Evolutionary conservation across 208 protist species (phyloP), one percentile per base, ranked within the genome.

Genomic region (Crithidia bombi): DNA sequence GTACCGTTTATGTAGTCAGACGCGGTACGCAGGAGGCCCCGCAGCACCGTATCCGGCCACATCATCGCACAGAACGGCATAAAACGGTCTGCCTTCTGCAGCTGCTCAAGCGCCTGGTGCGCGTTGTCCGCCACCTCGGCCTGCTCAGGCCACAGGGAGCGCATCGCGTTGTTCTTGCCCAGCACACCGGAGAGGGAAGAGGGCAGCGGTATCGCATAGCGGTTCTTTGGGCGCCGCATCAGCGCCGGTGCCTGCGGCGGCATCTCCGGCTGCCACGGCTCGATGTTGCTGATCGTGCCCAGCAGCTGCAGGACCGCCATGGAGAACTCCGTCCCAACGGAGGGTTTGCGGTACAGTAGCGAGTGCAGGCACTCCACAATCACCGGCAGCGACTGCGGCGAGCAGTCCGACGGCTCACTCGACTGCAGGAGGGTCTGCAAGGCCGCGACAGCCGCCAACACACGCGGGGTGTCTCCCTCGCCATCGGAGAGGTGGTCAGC

Each of bases 221-320:
- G 73, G 55, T 83, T 74, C 44, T 65, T 55, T 26, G 81, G 82
- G 5, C 75, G 69, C n/a, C 78, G 75, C 46, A 87, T 69, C 57
- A 87, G 55, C 52, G 75, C 77, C n/a, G 82, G 76, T 35, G 79
- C 50, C 30, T 65, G 69, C 43, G 75, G 55, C 14, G 56, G 61
- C 46, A 73, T 63, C 36, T 81, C 73, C 11, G 65, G 30, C 26
- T 80, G 69, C 69, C 54, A 72, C n/a, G 86, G 78, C 67, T 89
- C 82, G 28, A 91, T 91, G 65, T 81, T 83, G 72, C 83, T 87
- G 75, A 94, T 91, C 17, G 86, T 94, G 35, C 86, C 85, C 12
- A 94, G 79, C 19, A 94, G 79, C 41, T 87, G 81, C 55, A 94
- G 65, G 26, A 92, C 80, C 32, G 82, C 86, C 30, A 94, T 65